Percentiles rank a stretch among this genome's conserved stretches.
Conservation (phyloP, 192 early-diverging fungal genomes). For the Mortierella hygrophila region DNA sequence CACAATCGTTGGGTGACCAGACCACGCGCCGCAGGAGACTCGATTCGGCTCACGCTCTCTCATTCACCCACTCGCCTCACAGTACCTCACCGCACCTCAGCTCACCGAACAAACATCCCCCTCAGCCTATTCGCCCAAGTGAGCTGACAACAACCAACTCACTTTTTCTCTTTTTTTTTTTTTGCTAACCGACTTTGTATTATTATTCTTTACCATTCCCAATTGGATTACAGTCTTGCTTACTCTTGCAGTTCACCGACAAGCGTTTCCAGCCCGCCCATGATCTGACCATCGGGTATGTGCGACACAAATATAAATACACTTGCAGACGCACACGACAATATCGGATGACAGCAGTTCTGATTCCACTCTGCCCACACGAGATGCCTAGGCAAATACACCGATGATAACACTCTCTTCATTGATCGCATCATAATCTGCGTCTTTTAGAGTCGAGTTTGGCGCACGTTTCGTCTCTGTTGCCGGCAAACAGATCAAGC, state of each 20-base stretch:
- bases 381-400: neutral
- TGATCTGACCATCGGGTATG: slow-evolving; percentile 85
- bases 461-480: slow-evolving; percentile 83
- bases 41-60: neutral
- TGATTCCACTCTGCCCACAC: neutral
- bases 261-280: slow-evolving; percentile 84
- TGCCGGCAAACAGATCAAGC: slow-evolving; percentile 87
- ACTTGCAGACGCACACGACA: neutral
- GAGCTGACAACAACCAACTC: neutral
- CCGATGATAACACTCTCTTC: neutral
- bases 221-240: slow-evolving; percentile 66
- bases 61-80: neutral
- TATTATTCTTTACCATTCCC: neutral
- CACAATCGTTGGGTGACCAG: neutral
- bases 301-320: neutral
- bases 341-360: neutral
- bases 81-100: neutral
- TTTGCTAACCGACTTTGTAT: slow-evolving; percentile 13
- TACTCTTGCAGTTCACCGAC: slow-evolving; percentile 87
- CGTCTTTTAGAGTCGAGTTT: slow-evolving; percentile 75
- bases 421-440: neutral
- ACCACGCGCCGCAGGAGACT: slow-evolving; percentile 3
- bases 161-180: neutral
- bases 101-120: neutral
- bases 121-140: neutral